These are phyloP conservation scores for Sclerotinia borealis DNA, from an alignment of 2,329 filamentous ascomycete species.

Conservation along the genomic window DNA sequence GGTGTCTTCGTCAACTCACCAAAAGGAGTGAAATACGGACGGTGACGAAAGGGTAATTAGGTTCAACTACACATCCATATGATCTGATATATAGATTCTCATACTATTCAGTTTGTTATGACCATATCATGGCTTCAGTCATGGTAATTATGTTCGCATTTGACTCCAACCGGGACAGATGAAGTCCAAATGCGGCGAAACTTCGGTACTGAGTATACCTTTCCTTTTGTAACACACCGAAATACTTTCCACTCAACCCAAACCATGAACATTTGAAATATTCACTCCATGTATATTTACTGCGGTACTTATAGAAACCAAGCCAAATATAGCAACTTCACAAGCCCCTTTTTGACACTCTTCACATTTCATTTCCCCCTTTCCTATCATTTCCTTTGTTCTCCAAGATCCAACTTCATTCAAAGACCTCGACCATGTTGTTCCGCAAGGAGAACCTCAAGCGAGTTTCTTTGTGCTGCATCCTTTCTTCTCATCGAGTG, in stretches of 20 bases:
- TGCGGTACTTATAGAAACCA: too few species aligned
- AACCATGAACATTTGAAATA: too few species aligned
- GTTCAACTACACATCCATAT: background rate
- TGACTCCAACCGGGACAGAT: background rate
- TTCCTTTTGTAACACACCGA: too few species aligned
- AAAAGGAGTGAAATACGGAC: background rate
- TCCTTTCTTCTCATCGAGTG: background rate
- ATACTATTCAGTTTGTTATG: background rate
- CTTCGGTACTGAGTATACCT: too few species aligned
- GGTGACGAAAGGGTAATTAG: background rate
- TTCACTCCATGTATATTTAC: too few species aligned
- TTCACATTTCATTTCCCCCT: background rate
- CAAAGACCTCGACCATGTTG: background rate
- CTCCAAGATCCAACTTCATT: background rate
- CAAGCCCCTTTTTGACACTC: too few species aligned
- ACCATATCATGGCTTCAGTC: too few species aligned
- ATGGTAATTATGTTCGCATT: too few species aligned
- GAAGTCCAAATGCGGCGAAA: background rate
- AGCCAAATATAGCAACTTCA: too few species aligned
- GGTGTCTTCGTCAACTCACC: background rate
- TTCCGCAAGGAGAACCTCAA: background rate
- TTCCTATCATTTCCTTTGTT: background rate
- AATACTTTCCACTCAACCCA: too few species aligned
- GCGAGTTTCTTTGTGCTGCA: background rate
- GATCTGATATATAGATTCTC: background rate